phyloP scores from a whole-genome alignment of 208 protist genomes.

The Leishmania martiniquensis region DNA sequence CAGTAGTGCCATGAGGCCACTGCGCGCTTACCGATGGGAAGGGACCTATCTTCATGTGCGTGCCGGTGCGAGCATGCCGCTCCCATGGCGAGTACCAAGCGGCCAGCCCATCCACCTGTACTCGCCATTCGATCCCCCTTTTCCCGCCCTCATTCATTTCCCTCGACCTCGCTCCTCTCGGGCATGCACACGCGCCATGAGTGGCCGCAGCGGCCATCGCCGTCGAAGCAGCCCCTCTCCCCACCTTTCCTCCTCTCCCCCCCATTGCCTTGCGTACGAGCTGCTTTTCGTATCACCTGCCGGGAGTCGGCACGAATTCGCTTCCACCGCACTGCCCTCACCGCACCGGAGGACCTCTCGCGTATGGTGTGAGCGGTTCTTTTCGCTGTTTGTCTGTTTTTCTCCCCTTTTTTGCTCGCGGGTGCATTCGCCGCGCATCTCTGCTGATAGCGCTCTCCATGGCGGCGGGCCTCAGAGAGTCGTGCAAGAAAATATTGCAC shows the following conservation, averaged over 20 bases:
- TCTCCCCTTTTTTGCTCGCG: neutral
- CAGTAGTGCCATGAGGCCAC: no score
- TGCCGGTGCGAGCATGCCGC: neutral
- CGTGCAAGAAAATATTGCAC: slow-evolving; percentile 60
- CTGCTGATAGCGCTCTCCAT: neutral
- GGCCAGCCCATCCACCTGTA: no score
- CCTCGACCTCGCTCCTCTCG: no score
- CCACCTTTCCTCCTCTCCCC: neutral
- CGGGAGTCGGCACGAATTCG: neutral
- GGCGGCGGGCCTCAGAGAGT: slow-evolving; percentile 32
- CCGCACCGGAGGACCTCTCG: neutral
- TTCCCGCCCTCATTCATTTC: no score
- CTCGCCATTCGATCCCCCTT: no score
- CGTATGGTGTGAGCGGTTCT: neutral
- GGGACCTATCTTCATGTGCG: neutral
- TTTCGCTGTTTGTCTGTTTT: no score
- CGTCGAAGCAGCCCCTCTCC: no score
- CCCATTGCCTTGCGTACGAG: neutral
- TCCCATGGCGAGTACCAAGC: neutral
- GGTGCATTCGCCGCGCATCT: neutral
- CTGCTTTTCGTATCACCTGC: neutral
- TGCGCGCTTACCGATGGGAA: neutral
- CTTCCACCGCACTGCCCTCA: neutral
- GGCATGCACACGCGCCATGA: no score
- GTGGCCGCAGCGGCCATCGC: no score